Conservation (phyloP, 192 early-diverging fungal species). For the Coemansia sp. region DNA sequence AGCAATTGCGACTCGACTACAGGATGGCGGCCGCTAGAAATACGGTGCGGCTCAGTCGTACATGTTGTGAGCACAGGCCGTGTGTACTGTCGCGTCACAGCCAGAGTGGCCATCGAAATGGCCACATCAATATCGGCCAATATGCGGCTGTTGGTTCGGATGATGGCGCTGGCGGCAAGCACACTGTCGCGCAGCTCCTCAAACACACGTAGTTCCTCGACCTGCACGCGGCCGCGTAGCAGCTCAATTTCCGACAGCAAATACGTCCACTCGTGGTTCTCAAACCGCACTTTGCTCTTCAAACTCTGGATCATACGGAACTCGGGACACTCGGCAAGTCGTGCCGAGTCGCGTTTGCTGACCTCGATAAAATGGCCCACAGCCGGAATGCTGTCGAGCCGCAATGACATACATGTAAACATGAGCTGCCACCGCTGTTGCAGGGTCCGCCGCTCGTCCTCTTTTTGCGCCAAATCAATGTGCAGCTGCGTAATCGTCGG, state of each 20-base stretch:
- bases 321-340: slow-evolving; percentile 18
- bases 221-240: slow-evolving; percentile 45
- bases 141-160: slow-evolving; percentile 61
- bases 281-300: slow-evolving; percentile 58
- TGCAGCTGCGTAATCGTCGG: slow-evolving; percentile 40
- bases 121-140: slow-evolving; percentile 71
- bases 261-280: slow-evolving; percentile 60
- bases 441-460: slow-evolving; percentile 46
- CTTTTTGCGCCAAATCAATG: slow-evolving; percentile 29
- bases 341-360: slow-evolving; percentile 45
- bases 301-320: slow-evolving; percentile 58
- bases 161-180: slow-evolving; percentile 56
- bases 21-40: slow-evolving; percentile 60
- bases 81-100: slow-evolving; percentile 54
- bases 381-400: slow-evolving; percentile 44
- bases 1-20: slow-evolving; percentile 61
- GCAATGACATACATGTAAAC: slow-evolving; percentile 38
- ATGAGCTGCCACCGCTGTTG: slow-evolving; percentile 37
- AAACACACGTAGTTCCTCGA: slow-evolving; percentile 59
- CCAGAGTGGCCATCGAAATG: slow-evolving; percentile 61
- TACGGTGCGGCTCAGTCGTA: slow-evolving; percentile 7
- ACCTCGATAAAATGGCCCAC: slow-evolving; percentile 61
- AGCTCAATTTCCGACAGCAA: slow-evolving; percentile 58
- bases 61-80: slow-evolving; percentile 51
- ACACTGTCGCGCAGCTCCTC: slow-evolving; percentile 52